Conservation (phyloP, 2,329 filamentous ascomycete genomes). For the Arthrocladium fulminans region DNA sequence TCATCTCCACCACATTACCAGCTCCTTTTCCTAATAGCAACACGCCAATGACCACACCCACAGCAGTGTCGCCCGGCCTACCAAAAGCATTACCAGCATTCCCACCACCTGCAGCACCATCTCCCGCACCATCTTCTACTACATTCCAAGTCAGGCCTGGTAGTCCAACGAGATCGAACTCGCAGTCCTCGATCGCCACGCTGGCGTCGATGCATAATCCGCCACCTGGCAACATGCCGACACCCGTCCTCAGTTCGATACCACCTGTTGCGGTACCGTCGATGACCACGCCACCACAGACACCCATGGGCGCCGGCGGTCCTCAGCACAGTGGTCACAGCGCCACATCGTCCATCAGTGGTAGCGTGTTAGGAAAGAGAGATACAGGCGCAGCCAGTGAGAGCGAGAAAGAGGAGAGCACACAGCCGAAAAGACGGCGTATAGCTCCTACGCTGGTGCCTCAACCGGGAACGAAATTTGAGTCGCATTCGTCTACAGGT, state of each 20-base stretch:
- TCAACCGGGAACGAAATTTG: not conserved
- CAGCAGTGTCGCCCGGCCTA: conserved; percentile 54
- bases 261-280: conserved; percentile 48
- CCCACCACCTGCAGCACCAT: conserved; percentile 48
- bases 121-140: conserved; percentile 42
- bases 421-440: conserved; percentile 25
- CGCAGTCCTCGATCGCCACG: conserved; percentile 69
- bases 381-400: conserved; percentile 36
- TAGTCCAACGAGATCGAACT: conserved; percentile 78
- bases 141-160: conserved; percentile 50
- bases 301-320: conserved; percentile 48
- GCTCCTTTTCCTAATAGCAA: conserved; percentile 42
- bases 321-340: conserved; percentile 34
- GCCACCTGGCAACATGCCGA: conserved; percentile 59
- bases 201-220: conserved; percentile 38
- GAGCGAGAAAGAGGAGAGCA: conserved; percentile 33
- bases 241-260: conserved; percentile 62
- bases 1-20: conserved; percentile 28
- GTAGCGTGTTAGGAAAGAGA: conserved; percentile 47
- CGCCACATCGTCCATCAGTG: conserved; percentile 45
- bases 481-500: not conserved
- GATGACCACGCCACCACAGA: conserved; percentile 83
- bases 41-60: conserved; percentile 62
- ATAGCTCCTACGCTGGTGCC: conserved; percentile 26
- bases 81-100: conserved; percentile 49